Evolutionary conservation across 306 rosid genomes (phyloP).

Genomic region (Cucurbita maxima): DNA sequence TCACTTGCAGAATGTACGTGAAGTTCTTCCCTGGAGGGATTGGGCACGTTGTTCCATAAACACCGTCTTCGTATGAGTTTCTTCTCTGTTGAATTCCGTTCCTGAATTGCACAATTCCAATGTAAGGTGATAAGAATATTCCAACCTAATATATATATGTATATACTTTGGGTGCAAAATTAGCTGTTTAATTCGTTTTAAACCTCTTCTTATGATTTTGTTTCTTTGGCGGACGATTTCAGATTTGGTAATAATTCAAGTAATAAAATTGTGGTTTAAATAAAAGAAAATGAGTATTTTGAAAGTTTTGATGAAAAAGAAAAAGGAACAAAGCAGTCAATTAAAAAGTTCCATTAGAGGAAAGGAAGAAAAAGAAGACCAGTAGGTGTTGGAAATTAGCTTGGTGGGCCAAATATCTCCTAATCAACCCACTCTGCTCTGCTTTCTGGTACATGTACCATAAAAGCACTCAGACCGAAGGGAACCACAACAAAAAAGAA

Average conservation of each 20-base stretch:
- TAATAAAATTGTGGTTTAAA: no score
- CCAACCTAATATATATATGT: neutral
- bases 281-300: no score
- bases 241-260: no score
- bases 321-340: neutral
- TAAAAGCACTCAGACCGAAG: neutral
- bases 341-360: neutral
- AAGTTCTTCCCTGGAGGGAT: conserved; percentile 84
- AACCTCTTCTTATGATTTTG: no score
- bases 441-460: neutral
- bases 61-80: conserved; percentile 90
- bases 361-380: neutral
- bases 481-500: neutral
- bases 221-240: no score
- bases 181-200: neutral
- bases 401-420: neutral
- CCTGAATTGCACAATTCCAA: conserved; percentile 20
- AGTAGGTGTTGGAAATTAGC: neutral
- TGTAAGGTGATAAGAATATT: neutral
- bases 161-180: neutral
- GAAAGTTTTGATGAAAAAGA: no score
- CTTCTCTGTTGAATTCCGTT: conserved; percentile 78
- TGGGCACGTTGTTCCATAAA: conserved; percentile 85
- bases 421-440: neutral
- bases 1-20: conserved; percentile 88